These are phyloP conservation scores for Heimioporus sp. DNA, from an alignment of 768 basidiomycete genomes.

Conservation along the genomic window DNA sequence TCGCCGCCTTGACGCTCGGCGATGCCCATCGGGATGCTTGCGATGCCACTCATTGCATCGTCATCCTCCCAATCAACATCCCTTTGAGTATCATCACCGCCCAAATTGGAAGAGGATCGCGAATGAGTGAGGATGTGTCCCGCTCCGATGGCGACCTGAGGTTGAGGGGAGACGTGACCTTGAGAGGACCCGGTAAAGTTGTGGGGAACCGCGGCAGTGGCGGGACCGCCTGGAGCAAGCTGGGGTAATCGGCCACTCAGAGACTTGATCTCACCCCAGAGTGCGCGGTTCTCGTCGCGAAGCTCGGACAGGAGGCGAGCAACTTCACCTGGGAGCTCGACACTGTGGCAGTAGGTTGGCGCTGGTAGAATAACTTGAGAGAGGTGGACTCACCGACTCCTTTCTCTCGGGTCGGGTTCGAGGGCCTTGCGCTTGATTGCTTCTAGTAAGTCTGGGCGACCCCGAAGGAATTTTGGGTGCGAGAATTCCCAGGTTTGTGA, in stretches of 20 bases:
- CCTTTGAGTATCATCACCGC: conserved; percentile 24
- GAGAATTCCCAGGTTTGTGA: conserved; percentile 89
- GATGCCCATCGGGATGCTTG: conserved; percentile 12
- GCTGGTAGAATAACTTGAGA: neutral
- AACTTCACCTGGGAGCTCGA: conserved; percentile 82
- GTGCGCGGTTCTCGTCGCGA: conserved; percentile 67
- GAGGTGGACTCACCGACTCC: conserved; percentile 20
- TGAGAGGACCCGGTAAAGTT: conserved; percentile 9
- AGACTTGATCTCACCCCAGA: conserved; percentile 41
- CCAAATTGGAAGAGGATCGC: conserved; percentile 27
- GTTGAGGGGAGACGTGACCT: conserved; percentile 3
- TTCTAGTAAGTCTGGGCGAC: conserved; percentile 75
- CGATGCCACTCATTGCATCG: conserved; percentile 13
- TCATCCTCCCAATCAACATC: conserved; percentile 31
- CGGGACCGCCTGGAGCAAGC: neutral
- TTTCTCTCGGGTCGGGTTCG: conserved; percentile 67
- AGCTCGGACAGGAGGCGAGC: conserved; percentile 51
- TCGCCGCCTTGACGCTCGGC: conserved; percentile 17
- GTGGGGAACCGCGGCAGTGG: conserved; percentile 1
- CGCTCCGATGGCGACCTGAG: conserved; percentile 9
- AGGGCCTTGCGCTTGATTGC: conserved; percentile 86
- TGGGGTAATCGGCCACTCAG: conserved; percentile 24
- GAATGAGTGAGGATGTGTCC: conserved; percentile 23
- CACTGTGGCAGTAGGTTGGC: conserved; percentile 36
- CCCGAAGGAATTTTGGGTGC: conserved; percentile 82